phyloP scores from a whole-genome alignment of 176 grass and related monocot genomes.

The Pontederia paniculata region DNA sequence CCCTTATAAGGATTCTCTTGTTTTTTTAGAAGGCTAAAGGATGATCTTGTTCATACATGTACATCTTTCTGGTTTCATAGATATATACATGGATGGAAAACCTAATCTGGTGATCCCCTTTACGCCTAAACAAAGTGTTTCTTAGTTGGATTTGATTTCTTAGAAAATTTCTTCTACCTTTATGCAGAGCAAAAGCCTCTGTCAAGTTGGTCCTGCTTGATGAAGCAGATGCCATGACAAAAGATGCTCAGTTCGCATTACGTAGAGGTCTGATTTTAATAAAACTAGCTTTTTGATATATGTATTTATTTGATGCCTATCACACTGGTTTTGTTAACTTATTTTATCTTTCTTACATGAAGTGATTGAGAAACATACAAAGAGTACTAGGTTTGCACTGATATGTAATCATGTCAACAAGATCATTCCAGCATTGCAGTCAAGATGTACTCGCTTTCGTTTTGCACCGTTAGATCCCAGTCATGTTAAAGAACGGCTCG shows the following conservation, averaged over 20 bases:
- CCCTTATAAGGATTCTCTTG: too few relatives aligned
- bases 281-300: conserved; percentile 1
- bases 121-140: not conserved
- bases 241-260: conserved; percentile 96
- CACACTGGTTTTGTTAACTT: not conserved
- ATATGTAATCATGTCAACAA: conserved; percentile 99
- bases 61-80: too few relatives aligned
- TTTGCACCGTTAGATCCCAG: conserved; percentile 86
- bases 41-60: too few relatives aligned
- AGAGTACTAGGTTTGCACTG: conserved; percentile 96
- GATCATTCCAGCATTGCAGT: conserved; percentile 96
- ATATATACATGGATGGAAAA: too few relatives aligned
- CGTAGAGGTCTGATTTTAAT: conserved; percentile 59
- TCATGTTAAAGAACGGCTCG: conserved; percentile 68
- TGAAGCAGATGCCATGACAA: conserved; percentile 98
- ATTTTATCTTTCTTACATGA: conserved; percentile 18
- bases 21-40: too few relatives aligned
- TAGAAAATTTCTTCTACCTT: conserved; percentile 16
- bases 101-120: not conserved
- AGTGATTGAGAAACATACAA: conserved; percentile 99
- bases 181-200: conserved; percentile 50
- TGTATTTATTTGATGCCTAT: conserved; percentile 16
- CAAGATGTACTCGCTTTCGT: conserved; percentile 94
- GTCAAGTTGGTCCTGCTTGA: conserved; percentile 92
- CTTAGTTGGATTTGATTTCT: not conserved